Evolutionary conservation across 768 basidiomycete species (phyloP).

Genomic region (Boletales sp.): DNA sequence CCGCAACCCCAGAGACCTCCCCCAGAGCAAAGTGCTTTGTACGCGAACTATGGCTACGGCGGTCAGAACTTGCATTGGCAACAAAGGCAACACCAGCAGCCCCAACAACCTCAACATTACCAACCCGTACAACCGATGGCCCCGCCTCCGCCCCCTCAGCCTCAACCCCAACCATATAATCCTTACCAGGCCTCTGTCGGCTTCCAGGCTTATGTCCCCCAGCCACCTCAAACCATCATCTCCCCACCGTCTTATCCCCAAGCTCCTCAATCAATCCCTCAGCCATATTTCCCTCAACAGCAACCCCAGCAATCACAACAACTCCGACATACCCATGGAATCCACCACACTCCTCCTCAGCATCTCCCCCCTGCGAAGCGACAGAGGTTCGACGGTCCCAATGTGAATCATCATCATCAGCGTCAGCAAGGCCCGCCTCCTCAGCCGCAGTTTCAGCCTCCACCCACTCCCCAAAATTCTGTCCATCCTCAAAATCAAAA

Average conservation of each 20-base stretch:
- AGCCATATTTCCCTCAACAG: constrained; percentile 39
- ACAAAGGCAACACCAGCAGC: constrained; percentile 63
- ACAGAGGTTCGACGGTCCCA: constrained; percentile 82
- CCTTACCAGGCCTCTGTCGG: constrained; percentile 70
- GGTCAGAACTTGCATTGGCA: constrained; percentile 61
- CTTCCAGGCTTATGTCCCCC: constrained; percentile 66
- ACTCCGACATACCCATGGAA: constrained; percentile 44
- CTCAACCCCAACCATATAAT: constrained; percentile 65
- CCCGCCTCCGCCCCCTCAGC: constrained; percentile 52
- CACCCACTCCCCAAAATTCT: constrained; percentile 24
- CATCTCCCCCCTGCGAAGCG: constrained; percentile 91
- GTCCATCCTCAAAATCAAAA: constrained; percentile 33
- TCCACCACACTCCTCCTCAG: constrained; percentile 67
- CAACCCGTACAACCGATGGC: constrained; percentile 49
- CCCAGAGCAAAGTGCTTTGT: constrained; percentile 78
- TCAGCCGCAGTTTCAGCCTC: constrained; percentile 56
- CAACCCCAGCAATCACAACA: constrained; percentile 40
- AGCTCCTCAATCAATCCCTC: constrained; percentile 36
- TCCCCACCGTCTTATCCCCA: constrained; percentile 49
- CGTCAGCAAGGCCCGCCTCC: constrained; percentile 48
- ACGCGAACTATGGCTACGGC: constrained; percentile 91
- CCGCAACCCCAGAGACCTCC: constrained; percentile 65
- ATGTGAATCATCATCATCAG: constrained; percentile 39
- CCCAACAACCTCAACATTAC: constrained; percentile 43
- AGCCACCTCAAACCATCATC: constrained; percentile 50